Conservation (phyloP, 2,329 filamentous ascomycete genomes). For the Fusarium veterinarium region DNA sequence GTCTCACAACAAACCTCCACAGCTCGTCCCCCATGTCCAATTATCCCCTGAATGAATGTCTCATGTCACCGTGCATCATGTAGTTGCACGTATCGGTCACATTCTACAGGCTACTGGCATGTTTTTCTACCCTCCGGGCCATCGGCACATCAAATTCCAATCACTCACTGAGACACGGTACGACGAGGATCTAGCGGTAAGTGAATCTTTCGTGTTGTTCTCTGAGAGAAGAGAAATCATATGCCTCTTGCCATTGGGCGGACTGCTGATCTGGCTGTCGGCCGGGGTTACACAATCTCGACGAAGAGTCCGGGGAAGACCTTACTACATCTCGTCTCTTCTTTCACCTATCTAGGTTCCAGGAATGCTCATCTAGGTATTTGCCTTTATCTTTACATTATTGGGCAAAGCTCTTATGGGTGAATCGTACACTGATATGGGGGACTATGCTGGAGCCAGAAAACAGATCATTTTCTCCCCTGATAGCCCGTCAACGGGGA, state of each 20-base stretch:
- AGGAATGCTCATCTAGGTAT: fast-evolving
- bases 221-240: neutral
- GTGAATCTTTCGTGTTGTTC: fast-evolving
- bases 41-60: fast-evolving
- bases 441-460: fast-evolving
- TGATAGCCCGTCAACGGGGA: neutral
- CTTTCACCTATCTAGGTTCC: too few species aligned
- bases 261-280: neutral
- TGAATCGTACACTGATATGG: fast-evolving
- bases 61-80: neutral
- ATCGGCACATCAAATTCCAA: neutral
- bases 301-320: neutral
- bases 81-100: neutral
- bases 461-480: neutral
- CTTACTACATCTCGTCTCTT: fast-evolving
- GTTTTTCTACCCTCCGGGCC: neutral
- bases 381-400: fast-evolving
- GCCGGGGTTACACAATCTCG: neutral
- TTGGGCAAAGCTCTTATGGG: fast-evolving
- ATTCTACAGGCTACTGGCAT: neutral
- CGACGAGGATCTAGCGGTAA: neutral
- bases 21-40: neutral
- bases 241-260: neutral
- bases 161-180: neutral
- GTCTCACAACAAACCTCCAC: neutral